Conservation (phyloP, 768 basidiomycete species). For the Mycena epipterygia region DNA sequence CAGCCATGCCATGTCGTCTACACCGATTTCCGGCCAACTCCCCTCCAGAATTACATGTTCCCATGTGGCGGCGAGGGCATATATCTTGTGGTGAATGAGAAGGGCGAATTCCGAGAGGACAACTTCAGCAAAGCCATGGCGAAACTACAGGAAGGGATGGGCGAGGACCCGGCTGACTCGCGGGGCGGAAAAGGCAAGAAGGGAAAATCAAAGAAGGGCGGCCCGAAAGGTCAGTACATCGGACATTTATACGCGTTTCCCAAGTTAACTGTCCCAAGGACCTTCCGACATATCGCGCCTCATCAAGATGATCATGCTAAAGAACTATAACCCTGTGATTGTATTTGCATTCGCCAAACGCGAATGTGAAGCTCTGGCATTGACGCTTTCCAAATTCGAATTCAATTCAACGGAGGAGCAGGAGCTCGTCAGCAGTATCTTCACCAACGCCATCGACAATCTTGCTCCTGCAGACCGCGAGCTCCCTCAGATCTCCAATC, state of each 20-base stretch:
- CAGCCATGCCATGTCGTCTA: constrained; percentile 99
- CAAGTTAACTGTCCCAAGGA: constrained; percentile 57
- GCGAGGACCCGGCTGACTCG: constrained; percentile 94
- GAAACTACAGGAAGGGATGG: constrained; percentile 83
- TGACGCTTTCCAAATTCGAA: constrained; percentile 94
- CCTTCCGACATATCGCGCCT: constrained; percentile 97
- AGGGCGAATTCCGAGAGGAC: constrained; percentile 96
- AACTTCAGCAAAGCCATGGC: constrained; percentile 99
- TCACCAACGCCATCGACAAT: constrained; percentile 94
- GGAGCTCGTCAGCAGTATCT: constrained; percentile 87
- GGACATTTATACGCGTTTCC: not conserved
- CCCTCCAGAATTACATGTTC: constrained; percentile 98
- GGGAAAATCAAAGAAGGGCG: constrained; percentile 95
- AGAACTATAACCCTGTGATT: constrained; percentile 98
- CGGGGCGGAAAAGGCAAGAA: constrained; percentile 88
- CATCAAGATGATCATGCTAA: constrained; percentile 97
- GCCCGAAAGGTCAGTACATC: constrained; percentile 81
- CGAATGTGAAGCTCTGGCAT: constrained; percentile 94
- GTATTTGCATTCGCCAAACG: constrained; percentile 99
- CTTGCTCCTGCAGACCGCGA: constrained; percentile 89
- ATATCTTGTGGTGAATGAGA: constrained; percentile 98
- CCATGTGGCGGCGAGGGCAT: constrained; percentile 97
- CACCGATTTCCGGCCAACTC: constrained; percentile 98
- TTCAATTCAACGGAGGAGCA: constrained; percentile 96
- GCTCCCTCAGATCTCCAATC: constrained; percentile 93